Evolutionary conservation across 306 rosid genomes (phyloP).

Genomic region (Parietaria judaica): DNA sequence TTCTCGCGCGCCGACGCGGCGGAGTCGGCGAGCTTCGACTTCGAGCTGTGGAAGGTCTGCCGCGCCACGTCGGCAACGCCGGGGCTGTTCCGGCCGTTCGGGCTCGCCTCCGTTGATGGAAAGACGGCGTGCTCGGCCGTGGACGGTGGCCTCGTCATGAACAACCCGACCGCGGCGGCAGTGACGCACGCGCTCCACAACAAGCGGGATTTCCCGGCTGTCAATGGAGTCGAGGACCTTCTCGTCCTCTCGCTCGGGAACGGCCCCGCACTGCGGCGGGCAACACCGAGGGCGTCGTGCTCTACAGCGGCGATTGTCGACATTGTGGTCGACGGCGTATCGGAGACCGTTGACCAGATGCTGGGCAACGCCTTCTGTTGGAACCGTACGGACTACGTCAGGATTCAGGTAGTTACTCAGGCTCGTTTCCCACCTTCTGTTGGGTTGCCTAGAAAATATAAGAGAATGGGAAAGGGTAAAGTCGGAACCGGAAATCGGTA

Average conservation of each 20-base stretch:
- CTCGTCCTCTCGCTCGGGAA: conserved; percentile 74
- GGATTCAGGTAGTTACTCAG: conserved; percentile 63
- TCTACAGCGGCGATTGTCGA: conserved; percentile 60
- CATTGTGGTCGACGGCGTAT: conserved; percentile 84
- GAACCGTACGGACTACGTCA: conserved; percentile 77
- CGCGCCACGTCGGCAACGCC: conserved; percentile 94
- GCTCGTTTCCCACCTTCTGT: conserved; percentile 1
- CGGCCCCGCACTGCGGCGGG: conserved; percentile 37
- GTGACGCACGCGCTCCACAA: conserved; percentile 91
- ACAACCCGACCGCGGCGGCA: conserved; percentile 90
- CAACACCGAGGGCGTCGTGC: conserved; percentile 26
- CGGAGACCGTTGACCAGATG: conserved; percentile 95
- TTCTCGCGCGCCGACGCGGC: conserved; percentile 92
- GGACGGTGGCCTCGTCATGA: conserved; percentile 94
- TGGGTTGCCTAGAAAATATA: conserved; percentile 31
- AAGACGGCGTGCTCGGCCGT: conserved; percentile 76
- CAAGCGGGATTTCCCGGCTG: conserved; percentile 85
- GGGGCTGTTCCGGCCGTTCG: conserved; percentile 59
- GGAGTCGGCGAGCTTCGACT: conserved; percentile 83
- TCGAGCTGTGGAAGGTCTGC: conserved; percentile 91
- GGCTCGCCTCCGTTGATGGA: conserved; percentile 67
- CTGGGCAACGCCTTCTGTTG: conserved; percentile 89
- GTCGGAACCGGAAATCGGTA: conserved; percentile 1
- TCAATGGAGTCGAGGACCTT: conserved; percentile 75
- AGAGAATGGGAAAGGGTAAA: not conserved